Base-by-base conservation (phyloP, 345 rosid genomes). In the Aquilaria yunnanensis region DNA sequence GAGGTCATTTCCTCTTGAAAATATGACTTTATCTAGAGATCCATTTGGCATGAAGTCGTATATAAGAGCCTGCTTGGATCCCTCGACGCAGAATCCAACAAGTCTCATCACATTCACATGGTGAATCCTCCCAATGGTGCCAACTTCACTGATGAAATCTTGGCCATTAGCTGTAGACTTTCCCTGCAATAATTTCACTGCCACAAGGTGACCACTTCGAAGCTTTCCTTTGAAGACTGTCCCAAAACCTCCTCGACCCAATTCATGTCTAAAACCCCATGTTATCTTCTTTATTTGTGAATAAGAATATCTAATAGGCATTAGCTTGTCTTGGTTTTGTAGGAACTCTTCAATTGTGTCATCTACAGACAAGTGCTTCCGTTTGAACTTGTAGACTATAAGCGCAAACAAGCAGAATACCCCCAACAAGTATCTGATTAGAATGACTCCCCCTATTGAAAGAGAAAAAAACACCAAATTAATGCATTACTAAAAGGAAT, bases 91-190 rank as follows among this genome's bases (percentile, higher is more conserved):
- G 46, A 74, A 70, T 3, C 78, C 78, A 1, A 58, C 12, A 47
- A 74, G 66, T 23, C 62, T 47, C n/a, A 67, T 74, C 29, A 74
- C 67, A 30, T 75, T 75, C 13, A 61, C 68, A 51, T 75, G 75
- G 62, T 75, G 69, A 51, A 71, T 74, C 47, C 64, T 63, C 1
- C 78, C 74, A 12, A 74, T 74, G 5, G 68, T 74, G 46, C 61
- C 51, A 7, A 47, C 63, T 41, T 60, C 63, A 13, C 46, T 60
- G 37, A 60, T 60, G 9, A 47, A 47, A 0, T 60, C 63, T 48
- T 47, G 63, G 10, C 63, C 63, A 30, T 60, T 48, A 30, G 53
- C 52, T 60, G 45, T 29, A 6, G 54, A 60, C 1, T 60, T 62
- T 16, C 23, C 23, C 23, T 16, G 23, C 23, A 16, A 16, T 16